Evolutionary conservation across 331 rosid genomes (phyloP), one percentile per base, ranked within the genome.

Genomic region (Dryas integrifolia): DNA sequence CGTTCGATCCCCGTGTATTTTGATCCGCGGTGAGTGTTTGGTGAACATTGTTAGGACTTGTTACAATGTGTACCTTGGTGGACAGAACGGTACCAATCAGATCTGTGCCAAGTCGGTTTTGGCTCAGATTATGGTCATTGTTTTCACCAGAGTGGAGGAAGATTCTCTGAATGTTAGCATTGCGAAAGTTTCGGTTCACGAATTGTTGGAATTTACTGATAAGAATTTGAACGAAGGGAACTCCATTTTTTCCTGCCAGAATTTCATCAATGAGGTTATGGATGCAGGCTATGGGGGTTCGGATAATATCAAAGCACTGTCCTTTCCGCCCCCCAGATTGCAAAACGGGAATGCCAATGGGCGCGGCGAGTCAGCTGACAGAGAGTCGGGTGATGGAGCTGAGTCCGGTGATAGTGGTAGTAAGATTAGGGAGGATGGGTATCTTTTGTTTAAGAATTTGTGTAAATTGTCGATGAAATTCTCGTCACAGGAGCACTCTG

Each of bases 101-200:
- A 95, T 95, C 96, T 95, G 96, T 75, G 99, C 98, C 24, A 95
- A 95, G 87, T 88, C 99, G 11, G 99, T 95, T 76, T 86, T 95
- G 57, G 97, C 96, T 52, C 99, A 95, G 88, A 90, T 95, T 58
- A 90, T 92, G 91, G 90, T 84, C 65, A 82, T 87, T 61, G 92
- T 92, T 59, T 95, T 89, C 81, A 74, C 87, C 68, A 85, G 99
- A 78, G 85, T 87, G 24, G 96, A 95, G 77, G 89, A 87, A 48
- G 98, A 92, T 78, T 88, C 91, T 38, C 75, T 90, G 88, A 87
- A 79, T 79, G 85, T 79, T 56, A 52, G 46, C 45, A 48, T 82
- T 58, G 69, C 79, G 57, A 86, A 82, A 70, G 77, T 92, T 77
- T 89, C 96, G 55, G 99, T 95, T 44, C 75, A 57, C 55, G 93